Base-by-base conservation (phyloP, 306 rosid species). In the Boehmeria nivea region DNA sequence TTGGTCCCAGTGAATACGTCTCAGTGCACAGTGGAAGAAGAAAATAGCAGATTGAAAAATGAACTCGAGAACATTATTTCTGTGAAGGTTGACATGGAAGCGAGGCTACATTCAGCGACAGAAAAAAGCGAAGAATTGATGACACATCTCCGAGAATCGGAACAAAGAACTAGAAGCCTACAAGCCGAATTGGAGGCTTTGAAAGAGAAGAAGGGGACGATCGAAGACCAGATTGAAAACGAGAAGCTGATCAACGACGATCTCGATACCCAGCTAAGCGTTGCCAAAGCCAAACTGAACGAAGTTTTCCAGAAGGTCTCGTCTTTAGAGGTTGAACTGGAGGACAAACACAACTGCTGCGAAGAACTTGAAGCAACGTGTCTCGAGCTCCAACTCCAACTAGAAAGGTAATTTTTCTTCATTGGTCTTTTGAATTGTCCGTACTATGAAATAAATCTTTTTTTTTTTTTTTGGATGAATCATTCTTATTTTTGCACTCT, bases 361-460 rank as follows among this genome's bases (percentile, higher is more conserved):
- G 90, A 86, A 72, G 95, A 86, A 46, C 60, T 83, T 59, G 95
- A 86, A 77, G 69, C 85, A 36, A 83, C 87, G 6, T 86, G 95
- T 64, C 84, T 86, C 20, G 95, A 86, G 64, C 95, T 86, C 71
- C 90, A 86, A 71, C 95, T 86, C 52, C 95, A 86, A 66, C 75
- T 83, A n/a, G 90, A 86, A 74, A 86, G 90, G 95, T 86, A 73
- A 70, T 43, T 18, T 4, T 7, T 40, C 46, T 44, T 61, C 38
- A 12, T 36, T 10, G 38, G n/a, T n/a, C n/a, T n/a, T n/a, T n/a
- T n/a, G n/a, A n/a, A n/a, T n/a, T n/a, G n/a, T n/a, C n/a, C n/a
- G n/a, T n/a, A n/a, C n/a, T n/a, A n/a, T n/a, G n/a, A n/a, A n/a
- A n/a, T n/a, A n/a, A n/a, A n/a, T n/a, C n/a, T n/a, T n/a, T n/a